These are phyloP conservation scores for Vigna trinervia DNA, from an alignment of 306 rosid genomes.

Conservation along the genomic window DNA sequence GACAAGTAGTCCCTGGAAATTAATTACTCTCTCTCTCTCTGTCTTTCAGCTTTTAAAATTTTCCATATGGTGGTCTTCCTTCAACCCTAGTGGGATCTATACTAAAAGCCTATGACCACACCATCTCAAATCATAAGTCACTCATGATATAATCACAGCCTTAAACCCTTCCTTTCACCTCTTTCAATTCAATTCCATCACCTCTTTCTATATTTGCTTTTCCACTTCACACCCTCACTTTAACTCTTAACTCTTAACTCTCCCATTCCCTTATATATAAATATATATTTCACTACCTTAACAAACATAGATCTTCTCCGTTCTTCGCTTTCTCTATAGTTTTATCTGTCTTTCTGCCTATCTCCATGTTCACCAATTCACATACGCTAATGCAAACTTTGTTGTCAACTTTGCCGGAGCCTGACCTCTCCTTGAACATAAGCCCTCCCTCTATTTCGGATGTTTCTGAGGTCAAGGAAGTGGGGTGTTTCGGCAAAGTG, in stretches of 20 bases:
- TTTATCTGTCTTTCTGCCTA: not conserved
- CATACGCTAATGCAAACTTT: conserved; percentile 46
- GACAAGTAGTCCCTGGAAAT: conserved; percentile 42
- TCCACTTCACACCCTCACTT: not conserved
- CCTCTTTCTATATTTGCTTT: conserved; percentile 35
- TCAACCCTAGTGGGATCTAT: conserved; percentile 59
- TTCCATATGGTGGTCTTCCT: conserved; percentile 9
- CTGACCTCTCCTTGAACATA: conserved; percentile 89
- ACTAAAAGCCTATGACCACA: conserved; percentile 54
- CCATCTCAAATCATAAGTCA: conserved; percentile 76
- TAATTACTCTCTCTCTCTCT: conserved; percentile 30
- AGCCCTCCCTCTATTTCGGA: conserved; percentile 64
- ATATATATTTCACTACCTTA: conserved; percentile 3
- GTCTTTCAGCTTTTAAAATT: conserved; percentile 32
- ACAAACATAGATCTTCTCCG: conserved; percentile 25
- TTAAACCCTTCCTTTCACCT: conserved; percentile 31
- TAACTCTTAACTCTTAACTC: not conserved
- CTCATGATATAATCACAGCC: conserved; percentile 76
- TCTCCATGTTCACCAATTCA: conserved; percentile 48
- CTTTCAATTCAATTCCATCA: not conserved
- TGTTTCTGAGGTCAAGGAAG: conserved; percentile 43
- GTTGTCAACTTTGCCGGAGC: conserved; percentile 59
- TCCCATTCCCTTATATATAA: not conserved
- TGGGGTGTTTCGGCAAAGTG: conserved; percentile 30
- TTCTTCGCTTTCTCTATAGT: not conserved